Evolutionary conservation across 2,329 filamentous ascomycete species (phyloP).

Genomic region (Botryotinia globosa): DNA sequence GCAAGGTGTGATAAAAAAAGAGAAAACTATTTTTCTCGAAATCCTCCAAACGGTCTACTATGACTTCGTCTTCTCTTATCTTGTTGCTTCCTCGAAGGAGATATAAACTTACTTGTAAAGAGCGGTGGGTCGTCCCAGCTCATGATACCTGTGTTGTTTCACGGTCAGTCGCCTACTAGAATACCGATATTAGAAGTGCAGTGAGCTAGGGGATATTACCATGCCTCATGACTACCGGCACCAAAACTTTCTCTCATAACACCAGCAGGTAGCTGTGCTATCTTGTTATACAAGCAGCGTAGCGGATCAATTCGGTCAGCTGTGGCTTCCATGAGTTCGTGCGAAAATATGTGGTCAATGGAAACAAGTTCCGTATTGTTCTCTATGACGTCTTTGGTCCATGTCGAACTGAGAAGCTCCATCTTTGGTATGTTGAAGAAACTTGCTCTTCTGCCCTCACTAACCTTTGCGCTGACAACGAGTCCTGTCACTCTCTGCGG

Average conservation of each 20-base stretch:
- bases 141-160: conserved; percentile 22
- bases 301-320: neutral
- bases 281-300: neutral
- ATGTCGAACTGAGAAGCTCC: neutral
- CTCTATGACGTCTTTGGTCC: neutral
- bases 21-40: fast-evolving
- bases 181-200: neutral
- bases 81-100: neutral
- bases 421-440: neutral
- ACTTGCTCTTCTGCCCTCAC: neutral
- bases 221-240: neutral
- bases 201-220: neutral
- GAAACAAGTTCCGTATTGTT: neutral
- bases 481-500: neutral
- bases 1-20: neutral
- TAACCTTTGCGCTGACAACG: neutral
- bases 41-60: neutral
- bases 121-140: conserved; percentile 28
- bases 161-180: neutral
- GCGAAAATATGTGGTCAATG: neutral
- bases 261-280: neutral
- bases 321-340: neutral
- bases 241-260: neutral
- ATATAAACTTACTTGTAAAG: conserved; percentile 30
- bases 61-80: neutral